phyloP scores from a whole-genome alignment of 2,329 filamentous ascomycete genomes.

The Phialophora macrospora region DNA sequence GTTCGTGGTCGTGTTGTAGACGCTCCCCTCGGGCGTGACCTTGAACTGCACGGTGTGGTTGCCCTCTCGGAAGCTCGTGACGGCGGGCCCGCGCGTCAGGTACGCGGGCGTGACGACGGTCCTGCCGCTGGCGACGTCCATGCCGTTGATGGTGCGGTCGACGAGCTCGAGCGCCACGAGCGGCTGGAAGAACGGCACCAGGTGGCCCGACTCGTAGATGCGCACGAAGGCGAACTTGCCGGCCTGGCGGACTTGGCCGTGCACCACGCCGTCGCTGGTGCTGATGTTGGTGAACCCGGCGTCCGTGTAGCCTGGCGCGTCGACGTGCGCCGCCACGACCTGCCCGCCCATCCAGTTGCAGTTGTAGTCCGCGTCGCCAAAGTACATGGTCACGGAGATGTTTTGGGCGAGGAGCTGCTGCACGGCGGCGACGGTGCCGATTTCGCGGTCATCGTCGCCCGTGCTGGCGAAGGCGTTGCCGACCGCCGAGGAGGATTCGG shows the following conservation, averaged over 20 bases:
- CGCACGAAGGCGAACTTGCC: slow-evolving; percentile 50
- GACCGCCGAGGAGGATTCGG: slow-evolving; percentile 49
- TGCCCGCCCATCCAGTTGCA: slow-evolving; percentile 55
- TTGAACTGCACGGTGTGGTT: slow-evolving; percentile 36
- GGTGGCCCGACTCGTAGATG: slow-evolving; percentile 49
- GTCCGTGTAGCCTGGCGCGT: slow-evolving; percentile 45
- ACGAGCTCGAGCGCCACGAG: slow-evolving; percentile 65
- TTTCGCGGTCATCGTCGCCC: slow-evolving; percentile 53
- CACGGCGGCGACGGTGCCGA: slow-evolving; percentile 51
- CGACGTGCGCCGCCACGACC: slow-evolving; percentile 59
- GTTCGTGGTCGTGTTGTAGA: slow-evolving; percentile 37
- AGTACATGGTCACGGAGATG: slow-evolving; percentile 45
- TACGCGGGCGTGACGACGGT: slow-evolving; percentile 50
- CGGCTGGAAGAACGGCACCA: slow-evolving; percentile 56
- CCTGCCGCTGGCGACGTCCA: slow-evolving; percentile 60
- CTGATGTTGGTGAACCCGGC: slow-evolving; percentile 43
- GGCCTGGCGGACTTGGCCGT: slow-evolving; percentile 59
- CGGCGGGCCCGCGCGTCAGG: slow-evolving; percentile 56
- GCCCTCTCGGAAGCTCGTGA: slow-evolving; percentile 54
- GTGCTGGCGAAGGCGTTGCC: slow-evolving; percentile 49
- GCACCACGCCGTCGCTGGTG: slow-evolving; percentile 53
- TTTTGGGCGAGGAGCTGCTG: slow-evolving; percentile 50
- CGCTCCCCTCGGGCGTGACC: slow-evolving; percentile 26
- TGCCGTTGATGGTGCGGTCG: slow-evolving; percentile 62
- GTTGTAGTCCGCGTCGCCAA: slow-evolving; percentile 44